These are phyloP conservation scores for Cryptosporidium tyzzeri DNA, from an alignment of 169 alveolate genomes.

Conservation along the genomic window DNA sequence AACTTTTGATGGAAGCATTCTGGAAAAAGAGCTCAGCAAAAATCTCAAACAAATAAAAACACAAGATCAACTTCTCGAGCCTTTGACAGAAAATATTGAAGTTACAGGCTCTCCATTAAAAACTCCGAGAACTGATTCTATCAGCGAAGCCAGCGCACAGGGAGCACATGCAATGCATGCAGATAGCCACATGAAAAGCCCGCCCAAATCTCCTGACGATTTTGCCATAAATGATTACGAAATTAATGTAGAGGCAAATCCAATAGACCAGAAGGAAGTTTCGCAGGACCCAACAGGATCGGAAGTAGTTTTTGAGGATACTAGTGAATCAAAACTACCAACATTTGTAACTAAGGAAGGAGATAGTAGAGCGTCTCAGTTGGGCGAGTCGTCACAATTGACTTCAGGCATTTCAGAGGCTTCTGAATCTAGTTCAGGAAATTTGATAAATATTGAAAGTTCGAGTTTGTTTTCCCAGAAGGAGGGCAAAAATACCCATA, in stretches of 20 bases:
- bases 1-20: conserved; percentile 2
- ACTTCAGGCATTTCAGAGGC: conserved; percentile 56
- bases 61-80: conserved; percentile 13
- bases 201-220: conserved; percentile 30
- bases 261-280: neutral
- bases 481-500: neutral
- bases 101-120: neutral
- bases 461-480: neutral
- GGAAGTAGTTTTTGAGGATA: conserved; percentile 42
- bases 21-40: neutral
- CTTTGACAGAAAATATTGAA: conserved; percentile 25
- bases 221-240: conserved; percentile 14
- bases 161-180: neutral
- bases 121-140: conserved; percentile 40
- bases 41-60: conserved; percentile 1
- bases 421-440: neutral
- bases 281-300: conserved; percentile 3
- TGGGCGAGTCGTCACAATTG: neutral
- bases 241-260: conserved; percentile 13
- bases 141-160: conserved; percentile 6
- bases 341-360: conserved; percentile 3
- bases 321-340: conserved; percentile 59
- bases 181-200: conserved; percentile 27
- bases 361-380: neutral
- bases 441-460: neutral